Evolutionary conservation across 495 filamentous ascomycete species (phyloP).

Genomic region (Rhizodiscina lignyota): DNA sequence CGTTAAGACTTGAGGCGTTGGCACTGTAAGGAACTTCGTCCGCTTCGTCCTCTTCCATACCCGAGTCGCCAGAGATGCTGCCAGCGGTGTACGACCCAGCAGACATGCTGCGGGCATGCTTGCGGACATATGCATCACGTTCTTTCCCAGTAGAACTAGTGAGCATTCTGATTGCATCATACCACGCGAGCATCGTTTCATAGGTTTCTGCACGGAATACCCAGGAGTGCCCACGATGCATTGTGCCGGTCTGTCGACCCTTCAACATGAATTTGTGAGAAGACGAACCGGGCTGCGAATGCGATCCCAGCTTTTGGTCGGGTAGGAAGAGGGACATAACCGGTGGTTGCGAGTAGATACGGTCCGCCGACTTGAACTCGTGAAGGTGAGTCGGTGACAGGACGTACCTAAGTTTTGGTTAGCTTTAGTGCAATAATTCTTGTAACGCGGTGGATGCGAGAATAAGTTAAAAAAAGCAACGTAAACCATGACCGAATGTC

Average conservation of each 20-base stretch:
- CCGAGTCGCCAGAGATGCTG: conserved; percentile 55
- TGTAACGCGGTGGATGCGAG: no score
- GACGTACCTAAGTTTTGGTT: conserved; percentile 59
- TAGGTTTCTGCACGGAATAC: conserved; percentile 90
- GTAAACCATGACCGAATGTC: background rate
- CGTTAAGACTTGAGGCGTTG: conserved; percentile 17
- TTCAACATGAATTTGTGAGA: conserved; percentile 99
- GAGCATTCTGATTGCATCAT: conserved; percentile 73
- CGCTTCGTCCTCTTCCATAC: conserved; percentile 78
- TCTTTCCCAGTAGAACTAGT: conserved; percentile 83
- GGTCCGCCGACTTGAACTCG: conserved; percentile 88
- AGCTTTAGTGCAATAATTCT: no score
- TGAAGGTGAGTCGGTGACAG: conserved; percentile 91
- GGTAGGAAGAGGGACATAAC: conserved; percentile 93
- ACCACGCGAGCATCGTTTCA: conserved; percentile 96
- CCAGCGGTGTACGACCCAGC: conserved; percentile 43
- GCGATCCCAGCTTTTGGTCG: conserved; percentile 88
- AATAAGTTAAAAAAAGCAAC: background rate
- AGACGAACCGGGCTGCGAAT: conserved; percentile 65
- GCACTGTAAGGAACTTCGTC: conserved; percentile 33
- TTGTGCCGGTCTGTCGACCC: conserved; percentile 77
- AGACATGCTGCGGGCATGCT: conserved; percentile 59
- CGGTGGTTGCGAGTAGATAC: conserved; percentile 50
- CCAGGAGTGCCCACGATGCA: conserved; percentile 95
- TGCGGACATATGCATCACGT: conserved; percentile 67